phyloP scores from a whole-genome alignment of 345 rosid species.

The sweet orange (Citrus sinensis) region DVS_A1.0 CM039161.1:4525501-4526000 shows the following conservation, averaged over 20 bases:
- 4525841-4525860: conserved; percentile 73
- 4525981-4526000: conserved; percentile 83
- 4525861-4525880: conserved; percentile 90
- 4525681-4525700: neutral
- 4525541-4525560: conserved; percentile 36
- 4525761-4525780: conserved; percentile 61
- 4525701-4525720: neutral
- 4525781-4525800: conserved; percentile 71
- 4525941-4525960: conserved; percentile 92
- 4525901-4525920: conserved; percentile 59
- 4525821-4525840: conserved; percentile 95
- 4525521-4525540: conserved; percentile 18
- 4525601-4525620: conserved; percentile 7
- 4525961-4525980: conserved; percentile 82
- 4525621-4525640: conserved; percentile 18
- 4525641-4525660: neutral
- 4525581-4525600: conserved; percentile 18
- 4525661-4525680: neutral
- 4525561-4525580: conserved; percentile 28
- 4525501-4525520: neutral
- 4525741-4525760: conserved; percentile 37
- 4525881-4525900: conserved; percentile 75
- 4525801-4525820: conserved; percentile 71
- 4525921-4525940: conserved; percentile 90
- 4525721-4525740: conserved; percentile 37